Conservation (phyloP, 2,329 filamentous ascomycete species). For the Monosporascus ibericus region DNA sequence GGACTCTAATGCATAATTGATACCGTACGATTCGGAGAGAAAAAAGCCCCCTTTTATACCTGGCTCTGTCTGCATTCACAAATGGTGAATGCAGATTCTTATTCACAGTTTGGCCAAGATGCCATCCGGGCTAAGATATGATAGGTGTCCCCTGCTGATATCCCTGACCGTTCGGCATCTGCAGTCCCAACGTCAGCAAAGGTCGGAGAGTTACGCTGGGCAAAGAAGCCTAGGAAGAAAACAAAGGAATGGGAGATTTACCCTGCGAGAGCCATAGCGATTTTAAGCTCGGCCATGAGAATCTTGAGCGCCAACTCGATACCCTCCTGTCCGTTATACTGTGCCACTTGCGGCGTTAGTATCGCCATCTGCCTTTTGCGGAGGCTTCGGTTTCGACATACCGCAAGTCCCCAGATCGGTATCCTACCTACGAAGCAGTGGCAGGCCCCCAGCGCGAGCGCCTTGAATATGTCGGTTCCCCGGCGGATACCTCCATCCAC, state of each 20-base stretch:
- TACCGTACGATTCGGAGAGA: background rate
- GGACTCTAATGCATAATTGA: too few species aligned
- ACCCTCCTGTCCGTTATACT: constrained; percentile 26
- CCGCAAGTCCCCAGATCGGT: constrained; percentile 42
- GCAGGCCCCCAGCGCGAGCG: constrained; percentile 43
- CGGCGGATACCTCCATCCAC: constrained; percentile 44
- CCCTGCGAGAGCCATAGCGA: constrained; percentile 27
- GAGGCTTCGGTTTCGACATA: background rate
- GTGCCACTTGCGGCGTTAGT: background rate
- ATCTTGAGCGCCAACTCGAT: constrained; percentile 28
- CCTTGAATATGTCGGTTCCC: constrained; percentile 48
- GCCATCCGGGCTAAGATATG: background rate
- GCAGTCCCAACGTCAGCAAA: background rate
- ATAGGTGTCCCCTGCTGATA: background rate
- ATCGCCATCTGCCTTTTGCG: background rate
- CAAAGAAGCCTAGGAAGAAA: background rate
- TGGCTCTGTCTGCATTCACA: background rate
- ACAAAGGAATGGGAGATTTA: background rate
- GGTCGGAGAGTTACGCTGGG: background rate
- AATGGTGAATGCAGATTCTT: background rate
- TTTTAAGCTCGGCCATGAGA: constrained; percentile 24
- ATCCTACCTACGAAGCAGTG: constrained; percentile 41
- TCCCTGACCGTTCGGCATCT: background rate
- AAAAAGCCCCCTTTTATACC: background rate
- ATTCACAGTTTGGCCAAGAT: background rate